phyloP scores from a whole-genome alignment of 345 rosid genomes.

The Salix viminalis region DNA sequence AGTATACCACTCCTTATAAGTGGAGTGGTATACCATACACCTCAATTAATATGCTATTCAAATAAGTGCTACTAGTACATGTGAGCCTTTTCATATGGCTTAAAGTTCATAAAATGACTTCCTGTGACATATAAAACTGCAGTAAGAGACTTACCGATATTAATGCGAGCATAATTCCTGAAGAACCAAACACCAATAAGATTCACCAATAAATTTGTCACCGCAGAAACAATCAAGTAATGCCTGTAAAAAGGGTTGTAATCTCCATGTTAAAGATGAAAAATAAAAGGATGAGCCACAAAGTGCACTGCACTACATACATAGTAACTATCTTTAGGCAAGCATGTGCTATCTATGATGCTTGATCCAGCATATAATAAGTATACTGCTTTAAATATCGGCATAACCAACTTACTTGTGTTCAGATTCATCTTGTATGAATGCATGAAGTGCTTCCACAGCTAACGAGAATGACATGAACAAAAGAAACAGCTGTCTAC shows the following conservation, averaged over 20 bases:
- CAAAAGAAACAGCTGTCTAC: slow-evolving; percentile 99
- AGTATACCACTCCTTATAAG: background rate
- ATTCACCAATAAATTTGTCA: slow-evolving; percentile 85
- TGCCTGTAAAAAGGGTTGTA: slow-evolving; percentile 52
- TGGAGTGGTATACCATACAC: too few relatives aligned
- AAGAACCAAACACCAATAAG: slow-evolving; percentile 98
- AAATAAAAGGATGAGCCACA: background rate
- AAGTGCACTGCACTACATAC: background rate
- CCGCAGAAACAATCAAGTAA: slow-evolving; percentile 95
- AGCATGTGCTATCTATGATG: background rate
- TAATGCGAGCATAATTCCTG: slow-evolving; percentile 88
- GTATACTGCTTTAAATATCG: background rate
- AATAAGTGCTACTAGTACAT: background rate
- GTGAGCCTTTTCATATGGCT: background rate
- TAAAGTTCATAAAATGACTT: slow-evolving; percentile 1
- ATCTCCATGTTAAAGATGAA: background rate
- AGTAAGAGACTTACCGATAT: slow-evolving; percentile 56
- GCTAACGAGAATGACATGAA: slow-evolving; percentile 98
- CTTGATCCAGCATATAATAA: background rate
- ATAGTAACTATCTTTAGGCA: background rate
- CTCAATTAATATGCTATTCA: background rate
- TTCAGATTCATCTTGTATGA: slow-evolving; percentile 95
- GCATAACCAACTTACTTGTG: slow-evolving; percentile 68
- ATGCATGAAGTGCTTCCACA: slow-evolving; percentile 99
- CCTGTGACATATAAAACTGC: background rate